Percentiles rank a stretch among this genome's conserved stretches.
Evolutionary conservation across 2,329 filamentous ascomycete genomes (phyloP).

Genomic region (Aureobasidium subglaciale): DNA sequence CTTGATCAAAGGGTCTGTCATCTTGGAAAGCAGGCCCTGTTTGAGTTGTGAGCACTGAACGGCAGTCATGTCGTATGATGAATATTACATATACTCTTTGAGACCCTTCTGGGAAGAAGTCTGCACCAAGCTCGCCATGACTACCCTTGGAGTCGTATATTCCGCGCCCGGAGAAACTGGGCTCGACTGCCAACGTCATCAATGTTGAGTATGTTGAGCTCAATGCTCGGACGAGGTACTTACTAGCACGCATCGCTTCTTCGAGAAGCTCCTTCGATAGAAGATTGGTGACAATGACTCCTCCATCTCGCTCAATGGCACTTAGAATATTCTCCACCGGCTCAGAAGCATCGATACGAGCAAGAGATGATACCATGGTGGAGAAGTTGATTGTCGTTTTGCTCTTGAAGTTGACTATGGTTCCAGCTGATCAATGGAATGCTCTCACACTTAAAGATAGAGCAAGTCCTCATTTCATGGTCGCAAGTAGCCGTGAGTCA

Average conservation of each 20-base stretch:
- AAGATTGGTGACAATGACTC: not conserved
- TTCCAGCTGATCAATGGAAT: too few species aligned
- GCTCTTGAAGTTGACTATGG: too few species aligned
- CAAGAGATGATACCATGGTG: not conserved
- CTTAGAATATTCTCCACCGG: not conserved
- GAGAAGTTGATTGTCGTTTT: too few species aligned
- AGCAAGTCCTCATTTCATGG: too few species aligned
- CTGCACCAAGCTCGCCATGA: not conserved
- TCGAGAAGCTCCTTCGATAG: not conserved
- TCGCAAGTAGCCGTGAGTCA: too few species aligned
- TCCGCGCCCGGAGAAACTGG: not conserved
- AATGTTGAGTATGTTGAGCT: not conserved
- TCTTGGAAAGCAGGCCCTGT: not conserved
- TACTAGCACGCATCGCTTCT: not conserved
- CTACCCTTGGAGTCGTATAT: not conserved
- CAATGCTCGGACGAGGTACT: not conserved
- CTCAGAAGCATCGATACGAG: not conserved
- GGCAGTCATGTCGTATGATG: too few species aligned
- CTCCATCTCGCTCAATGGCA: not conserved
- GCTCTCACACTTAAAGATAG: too few species aligned
- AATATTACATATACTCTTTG: not conserved
- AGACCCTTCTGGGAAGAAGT: slow-evolving; percentile 6
- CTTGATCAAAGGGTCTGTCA: not conserved
- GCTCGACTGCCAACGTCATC: not conserved
- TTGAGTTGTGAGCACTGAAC: not conserved